Percentiles rank a stretch among this genome's conserved stretches.
These are phyloP conservation scores for Colletotrichum liriopes DNA, from an alignment of 2,329 filamentous ascomycete species.

Conservation along the genomic window DNA sequence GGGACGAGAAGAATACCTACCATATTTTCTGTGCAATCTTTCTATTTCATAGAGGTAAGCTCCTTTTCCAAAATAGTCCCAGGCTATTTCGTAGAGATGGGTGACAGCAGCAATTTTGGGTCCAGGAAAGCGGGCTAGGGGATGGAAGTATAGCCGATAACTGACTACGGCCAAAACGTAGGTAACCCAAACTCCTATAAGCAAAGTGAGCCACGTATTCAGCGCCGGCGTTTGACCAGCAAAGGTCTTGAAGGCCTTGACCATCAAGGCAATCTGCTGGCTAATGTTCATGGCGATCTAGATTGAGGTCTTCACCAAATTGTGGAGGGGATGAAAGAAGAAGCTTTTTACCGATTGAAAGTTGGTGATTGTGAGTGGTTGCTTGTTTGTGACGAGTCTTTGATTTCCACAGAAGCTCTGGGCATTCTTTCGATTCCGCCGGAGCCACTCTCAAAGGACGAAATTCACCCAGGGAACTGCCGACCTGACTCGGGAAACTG, in stretches of 20 bases:
- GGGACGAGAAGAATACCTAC: not conserved
- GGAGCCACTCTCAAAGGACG: too few species aligned
- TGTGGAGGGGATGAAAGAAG: too few species aligned
- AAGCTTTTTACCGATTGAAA: too few species aligned
- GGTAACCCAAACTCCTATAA: not conserved
- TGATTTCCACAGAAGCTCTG: too few species aligned
- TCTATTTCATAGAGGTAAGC: conserved; percentile 27
- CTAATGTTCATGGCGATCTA: too few species aligned
- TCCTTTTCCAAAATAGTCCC: conserved; percentile 13
- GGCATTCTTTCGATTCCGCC: too few species aligned
- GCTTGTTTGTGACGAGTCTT: too few species aligned
- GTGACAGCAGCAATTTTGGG: conserved; percentile 45
- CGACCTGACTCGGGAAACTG: too few species aligned
- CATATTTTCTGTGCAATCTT: conserved; percentile 39
- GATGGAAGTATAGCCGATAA: conserved; percentile 46
- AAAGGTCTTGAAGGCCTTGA: not conserved
- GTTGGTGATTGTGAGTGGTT: too few species aligned
- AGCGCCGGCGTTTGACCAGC: not conserved
- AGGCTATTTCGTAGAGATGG: conserved; percentile 34
- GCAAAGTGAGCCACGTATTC: not conserved
- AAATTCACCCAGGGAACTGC: too few species aligned
- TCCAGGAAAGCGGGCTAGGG: conserved; percentile 45
- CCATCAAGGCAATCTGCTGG: not conserved
- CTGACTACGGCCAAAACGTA: conserved; percentile 1
- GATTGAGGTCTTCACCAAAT: too few species aligned